Evolutionary conservation across 176 grass and related monocot genomes (phyloP), one percentile per base, ranked within the genome.

Genomic region (Triticum turgidum): DNA sequence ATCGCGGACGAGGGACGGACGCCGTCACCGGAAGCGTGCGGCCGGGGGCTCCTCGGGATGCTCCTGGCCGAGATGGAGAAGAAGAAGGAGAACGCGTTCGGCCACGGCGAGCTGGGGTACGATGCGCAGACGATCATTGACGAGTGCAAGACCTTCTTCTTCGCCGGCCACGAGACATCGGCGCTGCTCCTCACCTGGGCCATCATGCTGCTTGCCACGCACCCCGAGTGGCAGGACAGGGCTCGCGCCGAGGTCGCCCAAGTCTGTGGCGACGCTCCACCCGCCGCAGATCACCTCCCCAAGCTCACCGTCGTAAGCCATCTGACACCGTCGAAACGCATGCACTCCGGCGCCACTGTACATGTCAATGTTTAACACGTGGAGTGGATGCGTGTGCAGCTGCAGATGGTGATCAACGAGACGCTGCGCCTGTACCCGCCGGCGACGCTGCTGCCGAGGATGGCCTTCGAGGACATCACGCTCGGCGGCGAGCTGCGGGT

Each of bases 91-190:
- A 65, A 89, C 7, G n/a, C 20, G 59, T 2, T 8, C 24, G 49
- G 51, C 30, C 6, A 18, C 21, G 61, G 34, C 20, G 85, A 74
- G 22, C 78, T 59, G 14, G 86, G 91, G 67, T 98, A 95, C 89
- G 93, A 87, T 69, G 75, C 91, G 11, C 63, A 95, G 84, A 76
- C 81, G 79, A 90, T 98, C 61, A 86, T 95, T 12, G 96, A 98
- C 72, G 96, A 98, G 84, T 98, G 96, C 88, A 98, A 98, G 90
- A 98, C 96, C 18, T 98, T 98, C 93, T 94, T 98, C 85, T 98
- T 98, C 34, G 93, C 96, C 1, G 96, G 96, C 9, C 96, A 98
- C 30, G 96, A 98, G 81, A 98, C 96, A 18, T 89, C 96, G 10
- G 96, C 96, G 30, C 82, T 94, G 74, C 91, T 98, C n/a, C 90